A percentile compares a stretch with the other conserved stretches of the same genome.
Conservation (phyloP, 176 grass and related monocot species). For the Saccharum officinarum region DNA sequence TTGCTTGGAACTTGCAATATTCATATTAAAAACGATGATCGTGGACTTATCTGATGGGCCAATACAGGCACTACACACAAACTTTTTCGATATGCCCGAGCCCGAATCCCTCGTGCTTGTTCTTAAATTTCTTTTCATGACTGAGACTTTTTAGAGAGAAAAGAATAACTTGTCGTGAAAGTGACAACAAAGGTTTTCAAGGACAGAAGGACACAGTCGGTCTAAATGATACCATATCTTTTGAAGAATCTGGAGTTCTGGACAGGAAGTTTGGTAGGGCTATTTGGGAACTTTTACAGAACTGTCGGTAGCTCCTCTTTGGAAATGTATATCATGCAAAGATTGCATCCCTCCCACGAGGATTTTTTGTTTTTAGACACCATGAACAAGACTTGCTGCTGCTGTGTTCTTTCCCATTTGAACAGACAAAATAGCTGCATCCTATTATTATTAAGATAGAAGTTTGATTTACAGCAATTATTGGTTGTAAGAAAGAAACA, state of each 20-base stretch:
- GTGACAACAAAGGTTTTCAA: background rate
- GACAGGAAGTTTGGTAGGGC: background rate
- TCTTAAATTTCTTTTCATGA: slow-evolving; percentile 5
- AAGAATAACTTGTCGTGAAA: background rate
- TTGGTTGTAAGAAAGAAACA: background rate
- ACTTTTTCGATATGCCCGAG: background rate
- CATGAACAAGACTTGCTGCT: background rate
- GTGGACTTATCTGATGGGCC: background rate
- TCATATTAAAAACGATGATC: background rate
- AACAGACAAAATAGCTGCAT: background rate
- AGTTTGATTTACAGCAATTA: background rate
- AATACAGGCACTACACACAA: background rate
- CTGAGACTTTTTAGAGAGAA: background rate
- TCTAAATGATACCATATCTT: background rate
- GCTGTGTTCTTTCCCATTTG: background rate
- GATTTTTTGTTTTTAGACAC: background rate
- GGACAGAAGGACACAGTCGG: background rate
- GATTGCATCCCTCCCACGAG: background rate
- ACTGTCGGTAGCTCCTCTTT: background rate
- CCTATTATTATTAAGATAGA: background rate
- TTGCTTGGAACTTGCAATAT: background rate
- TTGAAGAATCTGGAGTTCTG: background rate
- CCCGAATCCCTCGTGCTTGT: background rate
- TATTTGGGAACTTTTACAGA: background rate
- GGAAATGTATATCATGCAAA: background rate